A percentile compares a stretch with the other conserved stretches of the same genome.
Conservation (phyloP, 2,329 filamentous ascomycete genomes). For the Neonectria neomacrospora region DNA sequence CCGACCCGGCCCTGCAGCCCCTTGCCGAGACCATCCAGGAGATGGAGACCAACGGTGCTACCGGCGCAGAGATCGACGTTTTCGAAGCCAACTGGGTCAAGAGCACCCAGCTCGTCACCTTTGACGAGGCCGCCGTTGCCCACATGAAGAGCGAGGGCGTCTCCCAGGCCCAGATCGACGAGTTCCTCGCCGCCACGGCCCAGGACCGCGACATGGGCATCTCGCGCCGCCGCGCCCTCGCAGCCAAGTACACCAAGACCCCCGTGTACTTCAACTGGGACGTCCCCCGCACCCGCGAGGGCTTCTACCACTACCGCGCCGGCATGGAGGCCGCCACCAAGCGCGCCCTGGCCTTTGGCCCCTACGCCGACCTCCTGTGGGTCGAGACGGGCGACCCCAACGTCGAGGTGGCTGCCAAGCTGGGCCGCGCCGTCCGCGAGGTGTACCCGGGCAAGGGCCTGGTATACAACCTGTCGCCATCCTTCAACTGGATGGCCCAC, state of each 20-base stretch:
- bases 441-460: conserved; percentile 83
- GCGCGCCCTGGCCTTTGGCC: conserved; percentile 89
- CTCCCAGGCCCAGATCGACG: conserved; percentile 69
- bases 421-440: conserved; percentile 79
- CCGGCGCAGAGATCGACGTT: conserved; percentile 81
- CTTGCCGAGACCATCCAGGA: conserved; percentile 88
- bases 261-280: conserved; percentile 90
- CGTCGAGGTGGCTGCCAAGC: conserved; percentile 78
- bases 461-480: conserved; percentile 95
- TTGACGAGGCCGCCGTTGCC: conserved; percentile 87
- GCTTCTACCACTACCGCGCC: conserved; percentile 89
- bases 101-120: conserved; percentile 83
- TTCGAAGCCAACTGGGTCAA: conserved; percentile 93
- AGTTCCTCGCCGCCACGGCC: conserved; percentile 72
- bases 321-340: conserved; percentile 91
- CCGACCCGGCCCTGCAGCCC: conserved; percentile 78
- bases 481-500: conserved; percentile 98
- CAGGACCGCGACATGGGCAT: conserved; percentile 80
- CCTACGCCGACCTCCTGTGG: conserved; percentile 95
- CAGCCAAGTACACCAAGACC: conserved; percentile 71
- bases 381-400: conserved; percentile 93
- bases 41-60: conserved; percentile 86
- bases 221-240: conserved; percentile 78
- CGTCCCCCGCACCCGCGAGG: conserved; percentile 90
- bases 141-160: conserved; percentile 77